These are phyloP conservation scores for Xylariaceae sp. DNA, from an alignment of 2,329 filamentous ascomycete species.

Conservation along the genomic window DNA sequence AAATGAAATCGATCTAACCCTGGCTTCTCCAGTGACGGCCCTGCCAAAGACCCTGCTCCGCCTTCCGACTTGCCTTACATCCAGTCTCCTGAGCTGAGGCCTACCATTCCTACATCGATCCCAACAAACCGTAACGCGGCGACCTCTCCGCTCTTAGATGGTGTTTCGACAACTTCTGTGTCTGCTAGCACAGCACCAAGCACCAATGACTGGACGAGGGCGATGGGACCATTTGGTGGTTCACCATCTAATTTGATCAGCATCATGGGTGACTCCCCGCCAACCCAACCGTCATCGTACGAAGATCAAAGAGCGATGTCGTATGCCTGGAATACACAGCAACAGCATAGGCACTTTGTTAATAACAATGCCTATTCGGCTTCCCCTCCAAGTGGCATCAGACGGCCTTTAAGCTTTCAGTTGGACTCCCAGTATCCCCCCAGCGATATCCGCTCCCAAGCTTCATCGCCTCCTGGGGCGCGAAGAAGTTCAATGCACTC, in stretches of 20 bases:
- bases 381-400: conserved; percentile 35
- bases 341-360: conserved; percentile 36
- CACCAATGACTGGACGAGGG: conserved; percentile 38
- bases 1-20: conserved; percentile 9
- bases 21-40: conserved; percentile 21
- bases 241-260: conserved; percentile 41
- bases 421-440: conserved; percentile 43
- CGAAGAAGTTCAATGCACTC: conserved; percentile 57
- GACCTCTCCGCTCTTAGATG: conserved; percentile 36
- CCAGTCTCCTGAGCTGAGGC: conserved; percentile 36
- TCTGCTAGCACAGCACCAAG: conserved; percentile 39
- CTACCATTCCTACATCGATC: conserved; percentile 35
- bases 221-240: conserved; percentile 35
- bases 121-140: conserved; percentile 33
- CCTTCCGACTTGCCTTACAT: conserved; percentile 32
- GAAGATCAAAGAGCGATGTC: conserved; percentile 35
- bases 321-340: conserved; percentile 43
- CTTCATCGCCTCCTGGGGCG: conserved; percentile 41
- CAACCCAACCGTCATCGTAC: conserved; percentile 42
- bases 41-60: conserved; percentile 29
- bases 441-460: conserved; percentile 42
- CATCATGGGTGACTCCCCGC: conserved; percentile 41
- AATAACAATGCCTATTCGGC: conserved; percentile 36
- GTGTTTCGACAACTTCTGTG: conserved; percentile 36
- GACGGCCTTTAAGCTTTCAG: conserved; percentile 47